A percentile compares a stretch with the other conserved stretches of the same genome.
Conservation (phyloP, 129 eudicot species). For the Escallonia rubra region DNA sequence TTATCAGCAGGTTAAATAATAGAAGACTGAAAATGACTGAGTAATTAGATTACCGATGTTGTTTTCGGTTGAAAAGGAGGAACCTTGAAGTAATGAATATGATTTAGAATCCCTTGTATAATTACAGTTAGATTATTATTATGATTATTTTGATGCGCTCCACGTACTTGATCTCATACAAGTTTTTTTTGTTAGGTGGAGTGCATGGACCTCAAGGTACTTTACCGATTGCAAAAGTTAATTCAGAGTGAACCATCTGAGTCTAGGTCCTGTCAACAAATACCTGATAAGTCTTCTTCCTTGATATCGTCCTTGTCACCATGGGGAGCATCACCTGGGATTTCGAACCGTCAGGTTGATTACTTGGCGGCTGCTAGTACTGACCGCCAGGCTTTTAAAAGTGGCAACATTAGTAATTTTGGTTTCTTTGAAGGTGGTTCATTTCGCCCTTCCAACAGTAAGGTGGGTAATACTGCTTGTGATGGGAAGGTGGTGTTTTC, state of each 20-base stretch:
- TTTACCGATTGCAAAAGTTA: slow-evolving; percentile 15
- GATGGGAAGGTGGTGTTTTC: slow-evolving; percentile 16
- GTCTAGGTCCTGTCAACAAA: slow-evolving; percentile 12
- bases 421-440: slow-evolving; percentile 30
- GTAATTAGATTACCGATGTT: too few species aligned
- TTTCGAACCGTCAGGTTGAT: slow-evolving; percentile 10
- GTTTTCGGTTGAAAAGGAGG: too few species aligned
- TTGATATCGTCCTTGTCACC: slow-evolving; percentile 19
- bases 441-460: slow-evolving; percentile 1
- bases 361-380: slow-evolving; percentile 17
- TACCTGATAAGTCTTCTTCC: slow-evolving; percentile 10
- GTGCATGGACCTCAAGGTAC: slow-evolving; percentile 18
- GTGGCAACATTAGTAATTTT: slow-evolving; percentile 12
- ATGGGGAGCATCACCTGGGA: slow-evolving; percentile 23
- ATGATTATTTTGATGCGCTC: too few species aligned
- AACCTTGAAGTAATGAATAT: too few species aligned
- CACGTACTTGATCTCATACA: slow-evolving; percentile 5
- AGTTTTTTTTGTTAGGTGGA: slow-evolving; percentile 13
- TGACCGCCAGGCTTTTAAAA: slow-evolving; percentile 3
- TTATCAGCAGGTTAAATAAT: too few species aligned
- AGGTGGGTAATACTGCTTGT: slow-evolving; percentile 4
- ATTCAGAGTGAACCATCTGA: slow-evolving; percentile 20
- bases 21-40: too few species aligned
- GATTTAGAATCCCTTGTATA: too few species aligned
- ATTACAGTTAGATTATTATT: too few species aligned